A percentile compares a stretch with the other conserved stretches of the same genome.
phyloP scores from a whole-genome alignment of 768 basidiomycete genomes.

The Thelephora ganbajun region DNA sequence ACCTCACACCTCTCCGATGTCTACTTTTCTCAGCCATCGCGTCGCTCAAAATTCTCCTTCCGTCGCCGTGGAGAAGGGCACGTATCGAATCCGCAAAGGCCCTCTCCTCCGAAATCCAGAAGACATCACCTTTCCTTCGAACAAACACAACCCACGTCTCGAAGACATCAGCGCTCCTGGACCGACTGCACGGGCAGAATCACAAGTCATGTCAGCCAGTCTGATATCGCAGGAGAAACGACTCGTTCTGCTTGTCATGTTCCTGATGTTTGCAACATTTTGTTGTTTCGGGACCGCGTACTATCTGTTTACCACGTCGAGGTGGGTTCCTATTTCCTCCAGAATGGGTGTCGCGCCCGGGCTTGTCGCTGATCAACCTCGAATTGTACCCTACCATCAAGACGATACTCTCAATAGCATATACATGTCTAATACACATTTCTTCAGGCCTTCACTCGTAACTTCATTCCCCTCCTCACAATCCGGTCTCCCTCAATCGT shows the following conservation, averaged over 20 bases:
- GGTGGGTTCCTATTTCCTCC: conserved; percentile 2
- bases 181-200: background rate
- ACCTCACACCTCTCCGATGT: background rate
- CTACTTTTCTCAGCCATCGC: conserved; percentile 1
- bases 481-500: background rate
- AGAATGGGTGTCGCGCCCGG: background rate
- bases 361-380: background rate
- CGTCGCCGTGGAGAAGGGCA: conserved; percentile 48
- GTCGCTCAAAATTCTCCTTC: conserved; percentile 38
- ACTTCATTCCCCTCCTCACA: background rate
- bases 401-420: background rate
- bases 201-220: background rate
- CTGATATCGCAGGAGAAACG: background rate
- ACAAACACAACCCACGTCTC: too few species aligned
- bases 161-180: background rate
- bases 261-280: conserved; percentile 8
- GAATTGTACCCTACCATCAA: background rate
- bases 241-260: conserved; percentile 6
- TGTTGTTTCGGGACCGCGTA: conserved; percentile 19
- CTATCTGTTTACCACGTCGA: conserved; percentile 8
- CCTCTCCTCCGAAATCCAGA: conserved; percentile 8
- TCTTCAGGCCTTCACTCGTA: background rate
- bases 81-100: conserved; percentile 40
- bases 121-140: background rate
- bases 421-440: conserved; percentile 1